Evolutionary conservation across 2,329 filamentous ascomycete species (phyloP), one percentile per base, ranked within the genome.

Genomic region (Fusarium chuoi): DNA sequence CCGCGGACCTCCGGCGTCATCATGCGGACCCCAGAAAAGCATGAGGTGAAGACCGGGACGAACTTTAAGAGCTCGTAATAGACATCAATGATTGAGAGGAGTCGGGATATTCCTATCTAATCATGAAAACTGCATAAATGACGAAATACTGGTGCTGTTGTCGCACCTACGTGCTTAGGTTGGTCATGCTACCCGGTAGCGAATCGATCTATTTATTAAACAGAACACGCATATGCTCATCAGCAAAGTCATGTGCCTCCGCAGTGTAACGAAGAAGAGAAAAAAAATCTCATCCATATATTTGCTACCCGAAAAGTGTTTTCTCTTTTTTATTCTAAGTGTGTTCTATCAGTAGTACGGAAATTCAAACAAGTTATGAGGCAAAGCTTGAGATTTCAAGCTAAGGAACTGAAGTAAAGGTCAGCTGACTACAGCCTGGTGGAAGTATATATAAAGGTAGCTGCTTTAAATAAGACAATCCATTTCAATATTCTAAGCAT

Each of bases 61-160:
- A 17, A 8, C 0, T 3, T 17, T 3, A n/a, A 30, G 1, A 17
- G 45, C 26, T 17, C 20, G 3, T 6, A 4, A 28, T 22, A 7
- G 33, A 4, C 15, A 15, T 4, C 1, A 15, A 22, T 28, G 0
- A 15, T 5, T 4, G 7, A 15, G 0, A 0, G 6, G 0, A 46
- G 0, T 10, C 24, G 0, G 9, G 4, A 11, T 0, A 6, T 7
- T 9, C 2, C 5, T 22, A 13, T 46, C 7, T 3, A 5, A 10
- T 24, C 1, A 2, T 7, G 2, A 13, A 7, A 5, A 35, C 3
- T 4, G 2, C 46, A 7, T 15, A 18, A 49, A 18, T 1, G 3
- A 7, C 15, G 33, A 4, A 35, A 51, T 30, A 4, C 28, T 2
- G 2, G n/a, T 35, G 22, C 4, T 24, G 22, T 24, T 35, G 2